Evolutionary conservation across 176 grass and related monocot genomes (phyloP), one percentile per base, ranked within the genome.

Genomic region (Triticum monococcum): DNA sequence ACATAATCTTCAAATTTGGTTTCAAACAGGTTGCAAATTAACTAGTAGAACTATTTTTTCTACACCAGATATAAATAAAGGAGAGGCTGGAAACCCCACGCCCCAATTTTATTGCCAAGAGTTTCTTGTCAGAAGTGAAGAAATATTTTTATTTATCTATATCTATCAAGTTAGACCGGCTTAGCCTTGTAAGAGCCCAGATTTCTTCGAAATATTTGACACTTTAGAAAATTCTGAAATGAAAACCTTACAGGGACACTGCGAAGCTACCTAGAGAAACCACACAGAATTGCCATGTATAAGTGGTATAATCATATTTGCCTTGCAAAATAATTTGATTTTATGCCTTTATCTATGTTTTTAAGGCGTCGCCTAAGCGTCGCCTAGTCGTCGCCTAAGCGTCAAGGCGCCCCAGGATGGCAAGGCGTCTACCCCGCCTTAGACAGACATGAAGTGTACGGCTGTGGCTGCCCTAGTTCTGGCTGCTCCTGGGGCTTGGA

Each of bases 131-230:
- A 77, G 18, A 30, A 75, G 10, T 77, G 31, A 38, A 26, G 7
- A 32, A 28, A 31, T 67, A 26, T 22, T 18, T 33, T 75, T 26
- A 46, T 46, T 78, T 59, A 59, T 68, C 9, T 57, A 20, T 40
- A 81, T 20, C 79, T 23, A 43, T 41, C 43, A 30, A 46, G n/a
- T 17, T 75, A 87, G 17, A 75, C 16, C 36, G 23, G 72, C n/a
- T 60, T 40, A 82, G 3, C 45, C 31, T 52, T 52, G 81, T 57
- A 82, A 70, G 20, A 87, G 70, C 31, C 75, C 12, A 24, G 38
- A 43, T 82, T 25, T 88, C 41, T 71, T 46, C n/a, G 65, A 85
- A 89, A 65, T 76, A 85, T 60, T 38, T 75, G 8, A 9, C 23
- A 73, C 2, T 24, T 25, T 54, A 11, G 38, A 22, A 79, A 64